phyloP scores from a whole-genome alignment of 257 asterid species.

The Linderniella brevidens region DNA sequence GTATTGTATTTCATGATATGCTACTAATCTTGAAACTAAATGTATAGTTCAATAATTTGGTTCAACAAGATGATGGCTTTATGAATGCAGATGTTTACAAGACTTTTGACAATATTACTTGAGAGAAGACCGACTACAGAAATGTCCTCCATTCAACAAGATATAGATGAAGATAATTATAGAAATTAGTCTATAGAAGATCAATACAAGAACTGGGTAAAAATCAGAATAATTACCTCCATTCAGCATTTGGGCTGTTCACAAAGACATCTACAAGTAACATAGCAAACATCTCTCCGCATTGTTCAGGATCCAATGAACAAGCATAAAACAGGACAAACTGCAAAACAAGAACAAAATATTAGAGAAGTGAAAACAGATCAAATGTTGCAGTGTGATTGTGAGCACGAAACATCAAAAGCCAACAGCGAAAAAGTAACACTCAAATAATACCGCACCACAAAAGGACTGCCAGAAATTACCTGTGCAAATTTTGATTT shows the following conservation, averaged over 20 bases:
- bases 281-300: slow-evolving; percentile 49
- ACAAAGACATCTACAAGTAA: slow-evolving; percentile 36
- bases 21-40: not conserved
- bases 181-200: too few relatives aligned
- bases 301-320: slow-evolving; percentile 77
- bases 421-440: too few relatives aligned
- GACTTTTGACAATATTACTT: too few relatives aligned
- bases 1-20: slow-evolving; percentile 2
- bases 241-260: slow-evolving; percentile 28
- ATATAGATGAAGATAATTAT: too few relatives aligned
- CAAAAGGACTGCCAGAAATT: not conserved
- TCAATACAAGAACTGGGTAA: too few relatives aligned
- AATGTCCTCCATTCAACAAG: too few relatives aligned
- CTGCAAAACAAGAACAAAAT: slow-evolving; percentile 28
- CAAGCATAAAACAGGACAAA: slow-evolving; percentile 88
- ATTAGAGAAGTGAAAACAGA: too few relatives aligned
- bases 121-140: too few relatives aligned
- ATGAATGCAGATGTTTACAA: too few relatives aligned
- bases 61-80: not conserved
- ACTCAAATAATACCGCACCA: too few relatives aligned
- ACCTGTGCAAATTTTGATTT: slow-evolving; percentile 95
- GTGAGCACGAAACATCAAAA: too few relatives aligned
- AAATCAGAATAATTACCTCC: slow-evolving; percentile 38
- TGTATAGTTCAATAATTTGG: not conserved
- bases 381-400: too few relatives aligned